These are phyloP conservation scores for Decorospora gaudefroyi DNA, from an alignment of 2,329 filamentous ascomycete genomes.

Conservation along the genomic window DNA sequence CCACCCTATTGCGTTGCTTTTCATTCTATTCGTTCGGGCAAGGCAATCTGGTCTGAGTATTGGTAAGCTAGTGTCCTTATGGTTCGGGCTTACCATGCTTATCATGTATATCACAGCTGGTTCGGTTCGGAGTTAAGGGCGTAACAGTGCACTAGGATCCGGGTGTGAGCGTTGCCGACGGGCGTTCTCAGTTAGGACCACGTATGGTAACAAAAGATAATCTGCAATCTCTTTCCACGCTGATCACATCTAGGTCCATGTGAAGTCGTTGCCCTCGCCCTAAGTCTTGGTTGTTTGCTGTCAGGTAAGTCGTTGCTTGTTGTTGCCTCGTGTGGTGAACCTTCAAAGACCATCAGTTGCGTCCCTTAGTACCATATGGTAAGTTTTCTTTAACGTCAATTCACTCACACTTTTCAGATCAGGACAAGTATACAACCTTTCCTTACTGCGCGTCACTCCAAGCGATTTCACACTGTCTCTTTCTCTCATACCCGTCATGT, in stretches of 20 bases:
- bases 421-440: slow-evolving; percentile 8
- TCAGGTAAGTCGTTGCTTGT: slow-evolving; percentile 18
- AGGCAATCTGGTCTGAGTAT: slow-evolving; percentile 5
- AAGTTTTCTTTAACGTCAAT: background rate
- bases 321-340: slow-evolving; percentile 13
- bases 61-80: slow-evolving; percentile 4
- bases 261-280: slow-evolving; percentile 15
- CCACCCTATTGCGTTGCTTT: slow-evolving; percentile 6
- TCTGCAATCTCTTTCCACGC: slow-evolving; percentile 26
- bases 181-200: slow-evolving; percentile 11
- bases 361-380: background rate
- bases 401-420: background rate
- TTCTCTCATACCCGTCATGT: too few relatives aligned
- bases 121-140: slow-evolving; percentile 14
- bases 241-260: slow-evolving; percentile 26
- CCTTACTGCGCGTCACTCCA: too few relatives aligned
- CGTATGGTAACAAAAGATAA: slow-evolving; percentile 32
- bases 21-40: slow-evolving; percentile 5
- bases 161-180: slow-evolving; percentile 5
- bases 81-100: slow-evolving; percentile 10
- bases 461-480: too few relatives aligned
- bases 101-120: slow-evolving; percentile 20
- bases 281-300: slow-evolving; percentile 3
- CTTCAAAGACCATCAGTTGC: slow-evolving; percentile 5
- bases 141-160: slow-evolving; percentile 10